Evolutionary conservation across 2,329 filamentous ascomycete genomes (phyloP).

Genomic region (Apiospora koreana): DNA sequence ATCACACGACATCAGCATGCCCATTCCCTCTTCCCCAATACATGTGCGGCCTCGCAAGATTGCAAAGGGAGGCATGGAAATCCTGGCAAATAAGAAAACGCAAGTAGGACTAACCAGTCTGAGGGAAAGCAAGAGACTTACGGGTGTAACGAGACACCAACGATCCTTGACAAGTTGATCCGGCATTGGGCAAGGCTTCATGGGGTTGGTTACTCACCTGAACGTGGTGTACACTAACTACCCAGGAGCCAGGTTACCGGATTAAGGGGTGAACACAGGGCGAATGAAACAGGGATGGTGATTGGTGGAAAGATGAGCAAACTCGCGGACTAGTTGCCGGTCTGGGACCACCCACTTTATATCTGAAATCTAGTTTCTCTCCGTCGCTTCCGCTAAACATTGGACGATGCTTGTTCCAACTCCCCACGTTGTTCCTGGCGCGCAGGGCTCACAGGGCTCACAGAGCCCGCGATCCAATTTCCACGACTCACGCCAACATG

Average conservation of each 20-base stretch:
- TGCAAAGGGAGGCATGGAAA: no score
- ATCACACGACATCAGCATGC: no score
- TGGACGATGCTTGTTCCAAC: background rate
- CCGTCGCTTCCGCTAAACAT: background rate
- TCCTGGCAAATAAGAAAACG: no score
- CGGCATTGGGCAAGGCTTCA: no score
- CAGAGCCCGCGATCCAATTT: background rate
- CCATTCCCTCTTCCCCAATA: no score
- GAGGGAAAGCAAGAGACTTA: no score
- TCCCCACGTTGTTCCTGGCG: background rate
- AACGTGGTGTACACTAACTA: background rate
- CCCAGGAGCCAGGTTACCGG: constrained; percentile 1
- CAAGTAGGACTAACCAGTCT: no score
- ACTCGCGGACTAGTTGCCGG: background rate
- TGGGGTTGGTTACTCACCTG: background rate
- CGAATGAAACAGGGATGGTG: background rate
- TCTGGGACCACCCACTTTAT: background rate
- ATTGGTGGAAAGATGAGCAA: background rate
- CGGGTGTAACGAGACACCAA: no score
- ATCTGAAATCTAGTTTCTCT: background rate
- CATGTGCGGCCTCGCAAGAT: no score
- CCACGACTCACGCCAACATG: background rate
- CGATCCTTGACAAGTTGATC: background rate
- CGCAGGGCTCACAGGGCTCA: background rate
- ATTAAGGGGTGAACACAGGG: background rate